Evolutionary conservation across 2,329 filamentous ascomycete species (phyloP).

Genomic region (Fragosphaeria purpurea): DNA sequence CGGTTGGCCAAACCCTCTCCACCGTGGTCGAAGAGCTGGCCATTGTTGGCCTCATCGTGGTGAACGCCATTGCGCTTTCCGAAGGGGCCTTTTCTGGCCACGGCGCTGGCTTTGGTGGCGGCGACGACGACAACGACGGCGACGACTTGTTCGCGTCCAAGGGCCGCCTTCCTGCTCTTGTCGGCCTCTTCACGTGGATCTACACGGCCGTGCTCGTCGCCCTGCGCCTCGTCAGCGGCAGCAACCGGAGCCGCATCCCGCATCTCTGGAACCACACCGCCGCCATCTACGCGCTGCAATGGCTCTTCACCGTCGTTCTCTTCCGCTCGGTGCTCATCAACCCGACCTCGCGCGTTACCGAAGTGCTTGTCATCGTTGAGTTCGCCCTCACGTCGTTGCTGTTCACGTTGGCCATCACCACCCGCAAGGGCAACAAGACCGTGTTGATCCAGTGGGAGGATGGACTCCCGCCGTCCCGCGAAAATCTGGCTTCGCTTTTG

Average conservation of each 20-base stretch:
- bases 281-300: constrained; percentile 69
- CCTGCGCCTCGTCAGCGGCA: constrained; percentile 59
- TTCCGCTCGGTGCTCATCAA: constrained; percentile 83
- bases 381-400: constrained; percentile 69
- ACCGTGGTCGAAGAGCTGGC: constrained; percentile 67
- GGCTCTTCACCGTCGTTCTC: constrained; percentile 63
- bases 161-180: constrained; percentile 45
- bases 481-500: constrained; percentile 79
- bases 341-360: constrained; percentile 51
- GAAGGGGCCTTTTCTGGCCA: constrained; percentile 44
- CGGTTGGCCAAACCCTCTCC: constrained; percentile 60
- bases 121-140: constrained; percentile 18
- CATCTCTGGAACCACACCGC: constrained; percentile 90
- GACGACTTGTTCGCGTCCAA: constrained; percentile 35
- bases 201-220: constrained; percentile 69
- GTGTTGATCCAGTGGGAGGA: constrained; percentile 84
- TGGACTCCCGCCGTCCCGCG: constrained; percentile 73
- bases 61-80: constrained; percentile 57
- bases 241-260: constrained; percentile 55
- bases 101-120: constrained; percentile 37
- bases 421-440: constrained; percentile 83
- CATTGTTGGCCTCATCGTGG: constrained; percentile 58
- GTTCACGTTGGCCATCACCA: constrained; percentile 65
- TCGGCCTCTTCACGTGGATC: constrained; percentile 64
- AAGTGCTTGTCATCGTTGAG: constrained; percentile 58